Percentiles rank a stretch among this genome's conserved stretches.
Conservation (phyloP, 805 yeast genomes). For the Wickerhamiella sorbophila region DNA sequence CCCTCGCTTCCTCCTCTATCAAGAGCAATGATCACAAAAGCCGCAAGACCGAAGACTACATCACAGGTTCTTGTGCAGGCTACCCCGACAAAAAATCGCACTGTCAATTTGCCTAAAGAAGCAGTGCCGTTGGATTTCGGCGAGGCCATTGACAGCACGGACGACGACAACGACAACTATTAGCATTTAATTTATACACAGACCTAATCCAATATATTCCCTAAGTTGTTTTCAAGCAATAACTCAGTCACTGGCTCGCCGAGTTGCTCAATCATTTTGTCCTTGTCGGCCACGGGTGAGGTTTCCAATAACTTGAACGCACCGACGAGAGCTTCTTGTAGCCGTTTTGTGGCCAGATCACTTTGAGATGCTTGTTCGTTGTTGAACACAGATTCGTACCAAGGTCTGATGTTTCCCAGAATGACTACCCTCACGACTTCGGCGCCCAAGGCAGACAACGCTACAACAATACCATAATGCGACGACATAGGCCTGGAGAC, state of each 20-base stretch:
- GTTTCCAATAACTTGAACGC: constrained; percentile 14
- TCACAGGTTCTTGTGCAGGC: constrained; percentile 5
- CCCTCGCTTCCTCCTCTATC: neutral
- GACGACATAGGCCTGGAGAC: constrained; percentile 74
- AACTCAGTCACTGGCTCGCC: neutral
- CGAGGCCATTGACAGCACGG: constrained; percentile 3
- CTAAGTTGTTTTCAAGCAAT: constrained; percentile 9
- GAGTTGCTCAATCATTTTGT: neutral
- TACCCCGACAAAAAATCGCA: constrained; percentile 11
- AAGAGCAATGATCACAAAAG: neutral
- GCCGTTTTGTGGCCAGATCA: constrained; percentile 12
- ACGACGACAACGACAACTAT: constrained; percentile 6
- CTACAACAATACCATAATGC: constrained; percentile 80
- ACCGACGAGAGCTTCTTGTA: constrained; percentile 14
- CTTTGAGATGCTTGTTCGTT: constrained; percentile 25
- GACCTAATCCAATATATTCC: constrained; percentile 7
- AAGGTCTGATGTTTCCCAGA: constrained; percentile 68
- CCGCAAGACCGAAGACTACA: neutral
- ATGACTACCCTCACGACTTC: constrained; percentile 78
- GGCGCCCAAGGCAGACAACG: constrained; percentile 67
- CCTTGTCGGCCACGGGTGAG: neutral
- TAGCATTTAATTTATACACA: constrained; percentile 2
- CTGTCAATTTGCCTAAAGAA: constrained; percentile 7
- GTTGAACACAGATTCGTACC: constrained; percentile 43
- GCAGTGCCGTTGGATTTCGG: constrained; percentile 6